phyloP scores from a whole-genome alignment of 2,329 filamentous ascomycete genomes.

The Botrytis paeoniae region DNA sequence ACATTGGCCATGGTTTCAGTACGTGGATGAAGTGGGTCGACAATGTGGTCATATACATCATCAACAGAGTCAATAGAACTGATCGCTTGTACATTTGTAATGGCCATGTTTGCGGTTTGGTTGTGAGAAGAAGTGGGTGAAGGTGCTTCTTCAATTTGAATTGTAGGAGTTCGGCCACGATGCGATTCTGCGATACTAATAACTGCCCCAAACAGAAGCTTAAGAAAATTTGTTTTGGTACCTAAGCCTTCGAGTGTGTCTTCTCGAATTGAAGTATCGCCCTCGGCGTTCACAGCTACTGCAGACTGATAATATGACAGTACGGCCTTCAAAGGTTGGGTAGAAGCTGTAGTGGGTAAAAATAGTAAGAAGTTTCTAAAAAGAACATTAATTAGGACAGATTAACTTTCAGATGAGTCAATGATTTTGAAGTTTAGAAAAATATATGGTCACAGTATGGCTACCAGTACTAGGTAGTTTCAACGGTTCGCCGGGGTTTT shows the following conservation, averaged over 20 bases:
- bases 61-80: constrained; percentile 24
- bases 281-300: constrained; percentile 86
- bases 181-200: constrained; percentile 58
- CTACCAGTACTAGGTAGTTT: neutral
- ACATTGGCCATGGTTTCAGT: constrained; percentile 11
- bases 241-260: constrained; percentile 91
- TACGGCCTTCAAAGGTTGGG: constrained; percentile 73
- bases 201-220: constrained; percentile 73
- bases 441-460: neutral
- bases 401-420: neutral
- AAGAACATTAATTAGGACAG: neutral
- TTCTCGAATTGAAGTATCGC: constrained; percentile 88
- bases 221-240: constrained; percentile 71
- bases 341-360: constrained; percentile 63
- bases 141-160: constrained; percentile 13
- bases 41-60: constrained; percentile 14
- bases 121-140: constrained; percentile 6
- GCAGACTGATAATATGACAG: constrained; percentile 89
- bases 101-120: constrained; percentile 20
- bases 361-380: constrained; percentile 88
- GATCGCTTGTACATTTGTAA: constrained; percentile 23
- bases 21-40: constrained; percentile 5
- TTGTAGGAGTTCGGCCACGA: constrained; percentile 26
- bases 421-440: neutral
- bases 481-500: neutral